Evolutionary conservation across 2,329 filamentous ascomycete genomes (phyloP).

Genomic region (Clonostachys rosea): DNA sequence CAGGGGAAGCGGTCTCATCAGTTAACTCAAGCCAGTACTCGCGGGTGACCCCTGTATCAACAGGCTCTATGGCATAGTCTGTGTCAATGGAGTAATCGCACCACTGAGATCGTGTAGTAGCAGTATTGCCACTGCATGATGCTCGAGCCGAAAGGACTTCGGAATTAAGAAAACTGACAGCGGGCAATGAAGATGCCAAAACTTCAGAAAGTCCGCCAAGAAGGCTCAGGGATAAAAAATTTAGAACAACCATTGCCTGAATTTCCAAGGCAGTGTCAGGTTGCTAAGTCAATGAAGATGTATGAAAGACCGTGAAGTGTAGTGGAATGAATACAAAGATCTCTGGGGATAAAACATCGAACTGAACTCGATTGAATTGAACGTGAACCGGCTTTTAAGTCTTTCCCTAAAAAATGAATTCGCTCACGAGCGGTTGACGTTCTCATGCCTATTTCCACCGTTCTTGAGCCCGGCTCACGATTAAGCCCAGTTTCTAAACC

Average conservation of each 20-base stretch:
- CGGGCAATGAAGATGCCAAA: too few species aligned
- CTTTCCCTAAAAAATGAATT: too few species aligned
- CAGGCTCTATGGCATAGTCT: slow-evolving; percentile 32
- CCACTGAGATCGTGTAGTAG: slow-evolving; percentile 30
- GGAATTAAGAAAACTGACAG: too few species aligned
- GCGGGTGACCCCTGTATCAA: slow-evolving; percentile 42
- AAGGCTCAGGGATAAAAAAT: not conserved
- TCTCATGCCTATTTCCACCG: too few species aligned
- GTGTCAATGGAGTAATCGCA: slow-evolving; percentile 42
- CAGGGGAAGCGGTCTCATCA: slow-evolving; percentile 32
- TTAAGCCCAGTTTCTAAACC: too few species aligned
- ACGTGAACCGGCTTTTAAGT: too few species aligned
- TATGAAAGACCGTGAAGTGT: not conserved
- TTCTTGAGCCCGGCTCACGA: too few species aligned
- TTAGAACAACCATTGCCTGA: not conserved
- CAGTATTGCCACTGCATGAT: slow-evolving; percentile 17
- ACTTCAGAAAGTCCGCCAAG: not conserved
- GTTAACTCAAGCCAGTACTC: slow-evolving; percentile 41
- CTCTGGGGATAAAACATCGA: too few species aligned
- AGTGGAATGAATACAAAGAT: not conserved
- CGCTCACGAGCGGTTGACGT: too few species aligned
- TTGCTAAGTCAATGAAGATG: too few species aligned
- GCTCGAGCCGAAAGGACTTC: slow-evolving; percentile 2
- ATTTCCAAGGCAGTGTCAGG: not conserved
- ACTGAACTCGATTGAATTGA: too few species aligned